A percentile compares a stretch with the other conserved stretches of the same genome.
phyloP scores from a whole-genome alignment of 805 yeast species.

The Wickerhamomyces bovis region DNA sequence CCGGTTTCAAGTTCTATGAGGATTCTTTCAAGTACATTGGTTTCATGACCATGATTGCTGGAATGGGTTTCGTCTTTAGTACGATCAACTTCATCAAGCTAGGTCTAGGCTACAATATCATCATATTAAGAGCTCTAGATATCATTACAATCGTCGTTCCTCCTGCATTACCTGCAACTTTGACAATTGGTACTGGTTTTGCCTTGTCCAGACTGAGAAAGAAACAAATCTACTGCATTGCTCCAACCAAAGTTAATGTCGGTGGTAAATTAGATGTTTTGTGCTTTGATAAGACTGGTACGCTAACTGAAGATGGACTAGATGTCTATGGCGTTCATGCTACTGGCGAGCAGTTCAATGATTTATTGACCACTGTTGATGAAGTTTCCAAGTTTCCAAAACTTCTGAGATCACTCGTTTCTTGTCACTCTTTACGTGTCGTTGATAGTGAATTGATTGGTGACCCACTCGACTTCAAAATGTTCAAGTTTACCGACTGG shows the following conservation, averaged over 20 bases:
- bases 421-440: conserved; percentile 82
- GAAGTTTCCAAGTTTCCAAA: conserved; percentile 20
- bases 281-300: conserved; percentile 97
- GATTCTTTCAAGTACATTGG: conserved; percentile 97
- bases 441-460: conserved; percentile 82
- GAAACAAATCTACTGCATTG: conserved; percentile 74
- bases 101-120: conserved; percentile 62
- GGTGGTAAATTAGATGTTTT: conserved; percentile 89
- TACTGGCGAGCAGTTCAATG: conserved; percentile 24
- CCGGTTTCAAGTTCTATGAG: conserved; percentile 85
- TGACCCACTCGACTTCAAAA: conserved; percentile 88
- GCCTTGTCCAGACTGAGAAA: conserved; percentile 72
- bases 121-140: conserved; percentile 86
- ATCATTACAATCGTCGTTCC: conserved; percentile 96
- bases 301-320: conserved; percentile 93
- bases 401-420: conserved; percentile 34
- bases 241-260: conserved; percentile 92
- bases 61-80: conserved; percentile 76
- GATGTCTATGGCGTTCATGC: conserved; percentile 72
- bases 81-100: conserved; percentile 75
- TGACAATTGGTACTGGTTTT: conserved; percentile 94
- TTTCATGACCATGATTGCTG: conserved; percentile 83
- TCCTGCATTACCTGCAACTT: conserved; percentile 96
- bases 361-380: conserved; percentile 19
- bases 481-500: conserved; percentile 90